Evolutionary conservation across 225 moss, liverwort and hornwort species (phyloP), one percentile per base, ranked within the genome.

Genomic region (Takakia lepidozioides): DNA sequence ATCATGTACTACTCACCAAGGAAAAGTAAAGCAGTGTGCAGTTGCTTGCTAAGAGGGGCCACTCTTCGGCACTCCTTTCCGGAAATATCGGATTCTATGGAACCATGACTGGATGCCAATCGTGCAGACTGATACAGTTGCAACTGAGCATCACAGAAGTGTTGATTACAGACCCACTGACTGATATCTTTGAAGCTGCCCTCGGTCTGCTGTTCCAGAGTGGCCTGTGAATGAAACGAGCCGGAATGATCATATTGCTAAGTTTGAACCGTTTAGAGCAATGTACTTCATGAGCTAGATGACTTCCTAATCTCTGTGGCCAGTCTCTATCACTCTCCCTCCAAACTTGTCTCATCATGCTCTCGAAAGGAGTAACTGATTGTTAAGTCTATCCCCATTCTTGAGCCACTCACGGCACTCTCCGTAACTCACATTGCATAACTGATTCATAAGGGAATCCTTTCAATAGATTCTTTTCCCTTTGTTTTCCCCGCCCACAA

Each of bases 1-100:
- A 7, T 32, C 32, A 6, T 11, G 11, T 0, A 32, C 32, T 25
- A 66, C 78, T 74, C 43, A 98, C 95, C 95, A 17, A 90, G 85
- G 67, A 98, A 80, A 27, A 98, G 64, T 59, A 98, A 71, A 26
- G 80, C 98, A 26, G 98, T 81, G 27, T 98, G 82, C 60, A 98
- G 67, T 60, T 81, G 83, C 64, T 79, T 87, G 47, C 78, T 85
- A 36, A 66, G 71, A 55, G 70, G 62, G 19, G 80, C 76, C 51
- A 66, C 50, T 11, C 74, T 20, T 48, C 68, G 72, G 43, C 69
- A 63, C 57, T 66, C 61, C 15, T 56, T 67, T 13, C 54, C 17
- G 2, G 25, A 54, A 17, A 48, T 27, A 25, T 48, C 64, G 19
- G 51, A 54, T 44, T 67, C 67, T 25, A 13, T 38, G 38, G 28